These are phyloP conservation scores for Trichoderma sp. DNA, from an alignment of 2,329 filamentous ascomycete species.

Conservation along the genomic window DNA sequence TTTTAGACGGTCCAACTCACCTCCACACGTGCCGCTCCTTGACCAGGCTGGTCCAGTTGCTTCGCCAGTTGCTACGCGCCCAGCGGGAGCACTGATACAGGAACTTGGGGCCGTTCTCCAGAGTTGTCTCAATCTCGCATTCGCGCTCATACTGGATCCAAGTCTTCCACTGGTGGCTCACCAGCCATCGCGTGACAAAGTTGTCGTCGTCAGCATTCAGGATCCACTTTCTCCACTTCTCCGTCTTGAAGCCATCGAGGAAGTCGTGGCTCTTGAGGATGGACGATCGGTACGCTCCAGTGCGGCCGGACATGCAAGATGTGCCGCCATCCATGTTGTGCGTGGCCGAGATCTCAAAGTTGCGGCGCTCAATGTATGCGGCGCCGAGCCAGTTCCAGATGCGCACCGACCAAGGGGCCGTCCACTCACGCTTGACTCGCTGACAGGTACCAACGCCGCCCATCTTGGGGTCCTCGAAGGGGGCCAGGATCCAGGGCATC, in stretches of 20 bases:
- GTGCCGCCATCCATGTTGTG: constrained; percentile 92
- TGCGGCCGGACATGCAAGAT: constrained; percentile 94
- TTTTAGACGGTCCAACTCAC: constrained; percentile 57
- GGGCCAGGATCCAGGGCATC: constrained; percentile 87
- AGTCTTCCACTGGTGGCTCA: constrained; percentile 88
- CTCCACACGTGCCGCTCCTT: constrained; percentile 79
- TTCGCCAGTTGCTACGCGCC: constrained; percentile 97
- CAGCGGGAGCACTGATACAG: constrained; percentile 90
- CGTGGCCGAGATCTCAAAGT: constrained; percentile 95
- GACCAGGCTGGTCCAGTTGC: constrained; percentile 88
- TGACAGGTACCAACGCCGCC: constrained; percentile 93
- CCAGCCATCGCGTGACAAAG: constrained; percentile 95
- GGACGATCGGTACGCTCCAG: constrained; percentile 84
- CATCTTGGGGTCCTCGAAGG: constrained; percentile 79
- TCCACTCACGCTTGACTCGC: constrained; percentile 68
- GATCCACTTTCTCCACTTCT: constrained; percentile 84
- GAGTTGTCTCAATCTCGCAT: constrained; percentile 87
- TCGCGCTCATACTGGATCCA: constrained; percentile 92
- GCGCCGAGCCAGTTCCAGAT: constrained; percentile 89
- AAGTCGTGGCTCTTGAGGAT: constrained; percentile 86
- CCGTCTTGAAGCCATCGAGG: constrained; percentile 83
- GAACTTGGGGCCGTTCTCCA: constrained; percentile 86
- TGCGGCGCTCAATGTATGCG: constrained; percentile 87
- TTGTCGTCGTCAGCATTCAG: constrained; percentile 98
- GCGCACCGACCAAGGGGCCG: constrained; percentile 55